These are phyloP conservation scores for Aspergillus bombycis DNA, from an alignment of 2,329 filamentous ascomycete species.

Conservation along the genomic window DNA sequence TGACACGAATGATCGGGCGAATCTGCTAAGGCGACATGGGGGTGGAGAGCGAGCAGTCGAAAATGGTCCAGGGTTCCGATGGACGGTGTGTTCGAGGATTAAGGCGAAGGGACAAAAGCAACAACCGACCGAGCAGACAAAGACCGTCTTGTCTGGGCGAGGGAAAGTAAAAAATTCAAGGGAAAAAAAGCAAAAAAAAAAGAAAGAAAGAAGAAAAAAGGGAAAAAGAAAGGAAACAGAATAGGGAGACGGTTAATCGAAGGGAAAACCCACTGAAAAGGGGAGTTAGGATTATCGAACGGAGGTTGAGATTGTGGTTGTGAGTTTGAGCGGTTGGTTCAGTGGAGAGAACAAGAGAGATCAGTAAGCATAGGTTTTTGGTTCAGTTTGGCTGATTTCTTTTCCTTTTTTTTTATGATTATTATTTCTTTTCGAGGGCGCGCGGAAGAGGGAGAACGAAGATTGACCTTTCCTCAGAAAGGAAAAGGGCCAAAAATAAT, in stretches of 20 bases:
- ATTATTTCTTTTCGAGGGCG: neutral
- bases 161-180: conserved; percentile 5
- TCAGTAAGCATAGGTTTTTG: conserved; percentile 19
- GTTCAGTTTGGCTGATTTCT: neutral
- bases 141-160: conserved; percentile 6
- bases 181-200: neutral
- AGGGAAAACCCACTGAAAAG: conserved; percentile 18
- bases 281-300: conserved; percentile 11
- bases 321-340: neutral
- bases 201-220: neutral
- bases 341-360: conserved; percentile 1
- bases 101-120: conserved; percentile 3
- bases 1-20: conserved; percentile 30
- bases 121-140: conserved; percentile 1
- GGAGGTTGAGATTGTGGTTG: neutral
- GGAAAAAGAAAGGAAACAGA: neutral
- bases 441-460: neutral
- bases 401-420: neutral
- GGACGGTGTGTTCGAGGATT: conserved; percentile 10
- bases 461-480: neutral
- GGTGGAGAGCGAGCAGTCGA: conserved; percentile 14
- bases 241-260: conserved; percentile 6
- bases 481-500: neutral
- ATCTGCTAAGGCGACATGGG: conserved; percentile 36
- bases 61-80: conserved; percentile 15